Evolutionary conservation across 352 stramenopile species (phyloP).

Genomic region (Pythium myriotylum): DNA sequence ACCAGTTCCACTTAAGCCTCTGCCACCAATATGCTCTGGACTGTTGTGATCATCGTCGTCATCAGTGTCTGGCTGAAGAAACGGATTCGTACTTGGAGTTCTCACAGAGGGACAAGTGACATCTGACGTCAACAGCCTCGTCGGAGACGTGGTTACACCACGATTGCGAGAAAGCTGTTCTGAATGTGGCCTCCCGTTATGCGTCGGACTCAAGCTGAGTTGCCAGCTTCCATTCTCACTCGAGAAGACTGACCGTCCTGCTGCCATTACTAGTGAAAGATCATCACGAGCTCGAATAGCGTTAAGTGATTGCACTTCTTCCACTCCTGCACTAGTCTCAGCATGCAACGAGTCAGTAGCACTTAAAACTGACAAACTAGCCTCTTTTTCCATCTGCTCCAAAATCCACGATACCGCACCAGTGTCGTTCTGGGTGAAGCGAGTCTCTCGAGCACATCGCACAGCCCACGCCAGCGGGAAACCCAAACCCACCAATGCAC

Average conservation of each 20-base stretch:
- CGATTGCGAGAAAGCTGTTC: slow-evolving; percentile 20
- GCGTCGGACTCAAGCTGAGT: slow-evolving; percentile 13
- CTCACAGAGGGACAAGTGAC: background rate
- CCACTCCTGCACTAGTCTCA: background rate
- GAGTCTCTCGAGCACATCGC: slow-evolving; percentile 59
- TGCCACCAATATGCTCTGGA: background rate
- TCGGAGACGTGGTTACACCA: background rate
- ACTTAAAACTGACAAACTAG: no score
- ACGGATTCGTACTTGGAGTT: slow-evolving; percentile 7
- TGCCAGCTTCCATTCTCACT: slow-evolving; percentile 3
- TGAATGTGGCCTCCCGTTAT: slow-evolving; percentile 16
- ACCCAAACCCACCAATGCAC: slow-evolving; percentile 80
- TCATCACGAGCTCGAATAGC: slow-evolving; percentile 17
- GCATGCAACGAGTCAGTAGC: no score
- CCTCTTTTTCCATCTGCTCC: slow-evolving; percentile 87
- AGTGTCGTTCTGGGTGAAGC: slow-evolving; percentile 55
- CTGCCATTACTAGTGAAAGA: slow-evolving; percentile 1
- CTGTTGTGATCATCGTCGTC: slow-evolving; percentile 12
- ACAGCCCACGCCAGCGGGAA: slow-evolving; percentile 83
- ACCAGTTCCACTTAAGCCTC: background rate
- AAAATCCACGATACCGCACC: slow-evolving; percentile 89
- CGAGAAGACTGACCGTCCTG: background rate
- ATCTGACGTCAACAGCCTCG: no score
- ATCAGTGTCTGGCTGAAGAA: slow-evolving; percentile 1
- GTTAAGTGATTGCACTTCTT: background rate